Base-by-base conservation (phyloP, 768 basidiomycete species). In the Russula abietina region DNA sequence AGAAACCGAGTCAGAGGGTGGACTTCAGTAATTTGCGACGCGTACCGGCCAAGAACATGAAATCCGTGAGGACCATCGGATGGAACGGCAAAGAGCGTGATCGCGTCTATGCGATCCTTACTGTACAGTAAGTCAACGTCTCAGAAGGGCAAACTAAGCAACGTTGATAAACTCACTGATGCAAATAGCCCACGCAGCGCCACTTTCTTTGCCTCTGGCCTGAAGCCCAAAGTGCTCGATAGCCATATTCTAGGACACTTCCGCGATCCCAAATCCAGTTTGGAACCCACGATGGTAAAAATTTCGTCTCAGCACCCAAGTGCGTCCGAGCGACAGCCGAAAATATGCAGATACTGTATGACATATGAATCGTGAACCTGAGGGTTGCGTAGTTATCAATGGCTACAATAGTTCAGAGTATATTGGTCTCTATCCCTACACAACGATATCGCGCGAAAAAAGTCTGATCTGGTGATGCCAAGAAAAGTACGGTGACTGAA, bases 61-160 rank as follows among this genome's bases (percentile, higher is more conserved):
- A 98, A 99, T 0, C 97, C 97, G 72, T 99, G 93, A 9, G 97
- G 97, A 7, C 96, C 94, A 7, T 78, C 74, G 1, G 95, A 89
- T n/a, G 95, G 94, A 7, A 92, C 75, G 19, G 88, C 93, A 70
- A 89, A 97, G 22, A 98, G 71, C 0, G 95, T 98, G 65, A 98
- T 80, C 0, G 95, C 91, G 73, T 98, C 96, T 57, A 99, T 94
- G 48, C n/a, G n/a, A n/a, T n/a, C n/a, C n/a, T n/a, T n/a, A n/a
- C n/a, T n/a, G n/a, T n/a, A n/a, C n/a, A n/a, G n/a, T n/a, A 60
- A 24, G 39, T 24, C 16, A 36, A 50, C 43, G 24, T n/a, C 30
- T 52, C 43, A 62, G 55, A 46, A 19, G 26, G 39, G 33, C 39
- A 26, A 45, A 26, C 4, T 33, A 24, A 56, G 43, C n/a, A 45